Evolutionary conservation across 768 basidiomycete genomes (phyloP).

Genomic region (Strobilomyces dryophilus): DNA sequence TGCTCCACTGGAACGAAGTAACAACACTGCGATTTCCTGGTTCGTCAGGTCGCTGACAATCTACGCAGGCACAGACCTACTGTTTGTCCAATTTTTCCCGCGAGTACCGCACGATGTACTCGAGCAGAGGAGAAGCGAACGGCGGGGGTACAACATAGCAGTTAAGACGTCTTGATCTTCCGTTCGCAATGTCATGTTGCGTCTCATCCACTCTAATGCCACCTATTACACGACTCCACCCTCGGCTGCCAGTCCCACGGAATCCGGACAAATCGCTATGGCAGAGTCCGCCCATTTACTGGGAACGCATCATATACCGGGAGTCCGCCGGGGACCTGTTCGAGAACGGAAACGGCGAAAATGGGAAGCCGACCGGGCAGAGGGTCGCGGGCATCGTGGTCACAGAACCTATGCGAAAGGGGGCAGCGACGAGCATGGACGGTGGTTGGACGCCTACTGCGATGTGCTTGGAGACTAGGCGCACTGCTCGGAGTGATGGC

Average conservation of each 20-base stretch:
- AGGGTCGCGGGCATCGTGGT: conserved; percentile 53
- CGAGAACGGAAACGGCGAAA: conserved; percentile 68
- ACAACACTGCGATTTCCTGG: neutral
- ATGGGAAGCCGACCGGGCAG: conserved; percentile 45
- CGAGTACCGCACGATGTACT: conserved; percentile 76
- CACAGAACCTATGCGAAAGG: conserved; percentile 57
- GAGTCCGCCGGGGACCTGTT: conserved; percentile 80
- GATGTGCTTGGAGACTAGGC: conserved; percentile 32
- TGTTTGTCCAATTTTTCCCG: conserved; percentile 81
- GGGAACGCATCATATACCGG: conserved; percentile 92
- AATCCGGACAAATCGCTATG: conserved; percentile 83
- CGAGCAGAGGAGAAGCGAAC: conserved; percentile 67
- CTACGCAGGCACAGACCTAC: conserved; percentile 54
- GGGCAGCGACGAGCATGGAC: conserved; percentile 49
- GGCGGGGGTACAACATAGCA: conserved; percentile 89
- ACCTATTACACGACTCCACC: conserved; percentile 1
- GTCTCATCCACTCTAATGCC: conserved; percentile 8
- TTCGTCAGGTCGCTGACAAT: neutral
- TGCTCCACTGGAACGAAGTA: conserved; percentile 88
- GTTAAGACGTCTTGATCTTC: too few species aligned
- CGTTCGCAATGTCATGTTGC: too few species aligned
- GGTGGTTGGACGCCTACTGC: conserved; percentile 60
- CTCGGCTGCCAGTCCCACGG: conserved; percentile 52
- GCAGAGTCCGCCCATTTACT: conserved; percentile 87
- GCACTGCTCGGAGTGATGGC: neutral